Evolutionary conservation across 345 rosid species (phyloP).

Genomic region (Eucalyptus shirleyi): DNA sequence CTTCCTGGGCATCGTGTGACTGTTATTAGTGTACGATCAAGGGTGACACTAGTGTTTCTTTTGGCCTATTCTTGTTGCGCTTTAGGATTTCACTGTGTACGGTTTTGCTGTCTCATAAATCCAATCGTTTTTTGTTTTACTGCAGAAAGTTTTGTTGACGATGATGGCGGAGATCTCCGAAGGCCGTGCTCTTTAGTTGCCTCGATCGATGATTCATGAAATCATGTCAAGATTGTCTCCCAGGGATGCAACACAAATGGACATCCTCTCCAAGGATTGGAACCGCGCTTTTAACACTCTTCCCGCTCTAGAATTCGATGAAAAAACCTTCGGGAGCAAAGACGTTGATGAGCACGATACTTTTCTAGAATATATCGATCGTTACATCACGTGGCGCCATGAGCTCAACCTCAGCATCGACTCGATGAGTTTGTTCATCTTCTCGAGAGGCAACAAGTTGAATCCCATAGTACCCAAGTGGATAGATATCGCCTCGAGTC

Average conservation of each 20-base stretch:
- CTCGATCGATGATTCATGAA: neutral
- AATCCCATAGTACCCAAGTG: neutral
- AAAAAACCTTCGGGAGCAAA: neutral
- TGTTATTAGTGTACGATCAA: neutral
- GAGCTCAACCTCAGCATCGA: neutral
- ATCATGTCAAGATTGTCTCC: neutral
- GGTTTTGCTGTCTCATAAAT: neutral
- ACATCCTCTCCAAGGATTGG: neutral
- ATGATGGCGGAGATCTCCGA: neutral
- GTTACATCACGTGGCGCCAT: neutral
- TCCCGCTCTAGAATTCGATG: neutral
- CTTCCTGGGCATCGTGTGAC: neutral
- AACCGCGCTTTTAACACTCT: neutral
- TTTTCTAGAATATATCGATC: neutral
- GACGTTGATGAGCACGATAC: neutral
- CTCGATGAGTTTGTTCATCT: neutral
- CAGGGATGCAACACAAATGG: neutral
- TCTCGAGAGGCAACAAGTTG: neutral
- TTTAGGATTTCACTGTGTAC: neutral
- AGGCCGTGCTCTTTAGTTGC: neutral
- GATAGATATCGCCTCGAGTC: neutral
- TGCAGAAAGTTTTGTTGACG: neutral
- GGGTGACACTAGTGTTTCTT: neutral
- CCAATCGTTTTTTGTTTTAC: neutral
- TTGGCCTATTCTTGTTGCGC: neutral